phyloP scores from a whole-genome alignment of 2,329 filamentous ascomycete genomes.

The Coniochaeta prunicola region DNA sequence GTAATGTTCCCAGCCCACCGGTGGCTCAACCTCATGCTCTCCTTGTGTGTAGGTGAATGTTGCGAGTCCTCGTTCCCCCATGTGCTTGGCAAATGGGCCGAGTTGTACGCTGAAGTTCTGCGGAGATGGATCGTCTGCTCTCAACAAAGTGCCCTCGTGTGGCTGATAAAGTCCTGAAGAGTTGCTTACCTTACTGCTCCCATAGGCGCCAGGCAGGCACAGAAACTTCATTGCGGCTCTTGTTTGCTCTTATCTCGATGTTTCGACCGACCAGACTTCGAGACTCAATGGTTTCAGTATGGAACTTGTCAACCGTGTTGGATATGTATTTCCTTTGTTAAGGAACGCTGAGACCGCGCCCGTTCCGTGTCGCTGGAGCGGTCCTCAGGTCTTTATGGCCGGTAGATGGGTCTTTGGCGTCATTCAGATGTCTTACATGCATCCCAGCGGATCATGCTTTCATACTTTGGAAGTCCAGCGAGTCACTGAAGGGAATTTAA shows the following conservation, averaged over 20 bases:
- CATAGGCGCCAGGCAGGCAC: constrained; percentile 20
- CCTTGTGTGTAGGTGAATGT: constrained; percentile 16
- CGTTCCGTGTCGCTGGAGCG: not conserved
- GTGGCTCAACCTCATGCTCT: constrained; percentile 13
- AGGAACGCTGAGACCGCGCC: not conserved
- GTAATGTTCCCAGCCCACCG: constrained; percentile 17
- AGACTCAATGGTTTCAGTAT: not conserved
- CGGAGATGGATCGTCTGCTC: not conserved
- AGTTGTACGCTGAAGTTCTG: constrained; percentile 19
- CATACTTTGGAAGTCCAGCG: not conserved
- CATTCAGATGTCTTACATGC: not conserved
- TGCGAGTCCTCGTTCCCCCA: constrained; percentile 11
- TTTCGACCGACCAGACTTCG: not conserved
- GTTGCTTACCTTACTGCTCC: constrained; percentile 16
- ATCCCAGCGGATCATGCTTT: not conserved
- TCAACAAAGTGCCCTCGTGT: not conserved
- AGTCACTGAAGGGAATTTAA: not conserved
- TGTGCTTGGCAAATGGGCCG: constrained; percentile 14
- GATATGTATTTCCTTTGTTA: not conserved
- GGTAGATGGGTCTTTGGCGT: not conserved
- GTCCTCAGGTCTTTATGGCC: not conserved
- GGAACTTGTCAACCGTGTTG: not conserved
- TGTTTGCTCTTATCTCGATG: not conserved
- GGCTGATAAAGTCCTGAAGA: not conserved
- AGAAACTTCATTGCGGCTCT: constrained; percentile 19